Conservation (phyloP, 331 rosid species). For the Ulmus americana region DNA sequence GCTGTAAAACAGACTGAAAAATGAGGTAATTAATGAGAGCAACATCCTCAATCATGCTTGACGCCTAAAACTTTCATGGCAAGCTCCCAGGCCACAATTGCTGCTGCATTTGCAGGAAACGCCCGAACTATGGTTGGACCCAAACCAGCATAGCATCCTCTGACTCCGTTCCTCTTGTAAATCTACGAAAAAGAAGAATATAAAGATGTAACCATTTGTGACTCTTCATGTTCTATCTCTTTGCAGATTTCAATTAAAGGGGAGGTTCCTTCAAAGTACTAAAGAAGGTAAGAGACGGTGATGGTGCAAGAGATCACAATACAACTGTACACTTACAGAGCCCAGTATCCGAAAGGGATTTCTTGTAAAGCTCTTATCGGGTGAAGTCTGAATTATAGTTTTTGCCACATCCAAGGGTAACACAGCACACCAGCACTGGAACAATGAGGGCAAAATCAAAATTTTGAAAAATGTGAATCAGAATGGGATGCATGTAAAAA, state of each 20-base stretch:
- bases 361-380: constrained; percentile 43
- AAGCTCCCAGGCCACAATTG: constrained; percentile 92
- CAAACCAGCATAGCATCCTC: constrained; percentile 82
- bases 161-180: constrained; percentile 61
- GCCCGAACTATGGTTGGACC: constrained; percentile 82
- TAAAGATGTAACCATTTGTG: constrained; percentile 12
- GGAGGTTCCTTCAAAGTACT: not conserved
- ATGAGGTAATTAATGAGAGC: constrained; percentile 14
- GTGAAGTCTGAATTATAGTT: constrained; percentile 78
- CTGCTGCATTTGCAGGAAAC: constrained; percentile 91
- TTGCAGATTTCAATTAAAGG: not conserved
- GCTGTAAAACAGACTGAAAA: constrained; percentile 1
- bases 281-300: not conserved
- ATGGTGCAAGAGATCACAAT: no score
- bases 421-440: constrained; percentile 84
- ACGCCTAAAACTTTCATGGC: constrained; percentile 69
- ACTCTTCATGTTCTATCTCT: not conserved
- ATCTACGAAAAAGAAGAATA: constrained; percentile 34
- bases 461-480: constrained; percentile 8
- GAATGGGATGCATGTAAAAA: not conserved
- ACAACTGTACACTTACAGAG: constrained; percentile 31
- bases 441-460: constrained; percentile 13
- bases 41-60: constrained; percentile 40
- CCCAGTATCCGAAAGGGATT: constrained; percentile 69
- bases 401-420: constrained; percentile 92